Evolutionary conservation across 225 moss, liverwort and hornwort genomes (phyloP).

Genomic region (Pleurozium schreberi): DNA sequence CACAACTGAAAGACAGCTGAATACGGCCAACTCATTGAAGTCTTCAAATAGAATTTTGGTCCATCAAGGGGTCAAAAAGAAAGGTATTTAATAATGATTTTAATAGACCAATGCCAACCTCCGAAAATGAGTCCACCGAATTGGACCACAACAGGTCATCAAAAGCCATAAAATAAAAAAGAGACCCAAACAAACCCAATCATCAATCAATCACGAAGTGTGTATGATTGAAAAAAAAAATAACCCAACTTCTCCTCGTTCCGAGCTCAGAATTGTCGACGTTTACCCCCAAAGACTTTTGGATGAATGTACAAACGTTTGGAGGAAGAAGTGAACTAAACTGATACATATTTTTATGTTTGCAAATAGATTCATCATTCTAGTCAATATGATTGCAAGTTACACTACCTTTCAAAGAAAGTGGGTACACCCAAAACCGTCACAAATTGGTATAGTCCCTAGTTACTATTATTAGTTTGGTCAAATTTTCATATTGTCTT

Average conservation of each 20-base stretch:
- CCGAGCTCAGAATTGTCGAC: rapidly evolving
- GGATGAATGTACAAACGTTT: neutral
- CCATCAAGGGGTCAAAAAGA: no score
- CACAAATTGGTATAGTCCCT: no score
- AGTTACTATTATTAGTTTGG: no score
- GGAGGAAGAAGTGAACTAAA: neutral
- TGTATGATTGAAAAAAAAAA: neutral
- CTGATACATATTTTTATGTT: neutral
- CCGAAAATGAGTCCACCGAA: neutral
- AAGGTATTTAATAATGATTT: neutral
- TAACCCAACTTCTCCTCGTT: neutral
- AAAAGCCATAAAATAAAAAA: neutral
- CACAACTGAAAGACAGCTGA: neutral
- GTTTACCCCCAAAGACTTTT: neutral
- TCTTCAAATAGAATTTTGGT: neutral
- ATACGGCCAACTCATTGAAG: neutral
- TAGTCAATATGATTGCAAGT: no score
- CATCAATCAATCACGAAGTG: neutral
- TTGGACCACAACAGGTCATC: neutral
- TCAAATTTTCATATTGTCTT: no score
- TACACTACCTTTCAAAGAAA: no score
- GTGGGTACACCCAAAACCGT: no score
- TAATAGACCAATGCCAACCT: neutral
- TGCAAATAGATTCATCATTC: neutral
- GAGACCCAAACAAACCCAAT: neutral